Base-by-base conservation (phyloP, 495 filamentous ascomycete genomes). In the Schizothecium vesticola region DNA sequence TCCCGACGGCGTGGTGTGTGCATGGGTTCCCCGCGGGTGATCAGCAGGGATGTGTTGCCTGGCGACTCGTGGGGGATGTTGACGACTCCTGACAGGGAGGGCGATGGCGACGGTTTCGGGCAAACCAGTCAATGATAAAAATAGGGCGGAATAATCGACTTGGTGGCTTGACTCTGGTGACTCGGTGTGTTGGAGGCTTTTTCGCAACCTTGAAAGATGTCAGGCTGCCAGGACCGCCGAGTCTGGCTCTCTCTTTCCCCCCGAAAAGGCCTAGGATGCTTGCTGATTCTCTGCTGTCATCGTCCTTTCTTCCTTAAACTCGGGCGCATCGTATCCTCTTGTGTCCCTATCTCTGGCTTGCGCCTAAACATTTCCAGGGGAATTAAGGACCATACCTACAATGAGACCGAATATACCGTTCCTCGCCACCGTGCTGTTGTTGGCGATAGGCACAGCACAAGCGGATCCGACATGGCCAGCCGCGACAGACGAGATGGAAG, bases 391-490 rank as follows among this genome's bases (percentile, higher is more conserved):
- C 19, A 31, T 33, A 33, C 33, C 21, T 43, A 72, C 25, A 13
- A 79, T 79, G 74, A 79, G 61, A 69, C 68, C 70, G 26, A 65
- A 19, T n/a, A 33, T 58, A 12, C 57, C 70, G 28, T 8, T 72
- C 61, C 59, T 76, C 19, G 73, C 79, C 64, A 73, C 70, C 66
- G 69, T 79, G 65, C 67, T 81, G 31, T 76, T 73, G 56, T 67
- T 78, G n/a, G 76, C 75, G 55, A 72, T 71, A 12, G 26, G 64
- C 61, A 56, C 65, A 59, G 77, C 72, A 31, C 61, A 61, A 22
- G 79, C 84, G 8, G 81, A 83, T 67, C 85, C 85, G 43, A 89
- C 86, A 75, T 89, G 87, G 87, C 87, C 87, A 6, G 80, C 84
- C 8, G 73, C 80, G 0, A 83, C 82, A 5, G 87, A 89, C 70